These are phyloP conservation scores for Mucor mucedo DNA, from an alignment of 371 early-diverging fungal species.

Conservation along the genomic window DNA sequence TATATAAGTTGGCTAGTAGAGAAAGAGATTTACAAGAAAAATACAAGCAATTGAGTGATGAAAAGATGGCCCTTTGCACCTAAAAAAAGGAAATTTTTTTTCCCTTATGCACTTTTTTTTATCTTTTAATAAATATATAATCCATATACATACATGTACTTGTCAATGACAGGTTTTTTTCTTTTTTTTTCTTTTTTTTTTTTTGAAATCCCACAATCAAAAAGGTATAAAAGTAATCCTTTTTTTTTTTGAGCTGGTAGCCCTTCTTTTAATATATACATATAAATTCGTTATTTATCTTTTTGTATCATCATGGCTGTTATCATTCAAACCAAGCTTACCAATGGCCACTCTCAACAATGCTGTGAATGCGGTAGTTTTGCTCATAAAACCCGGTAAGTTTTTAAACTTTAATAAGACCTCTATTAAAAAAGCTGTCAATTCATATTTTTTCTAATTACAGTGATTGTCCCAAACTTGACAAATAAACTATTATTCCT, in stretches of 20 bases:
- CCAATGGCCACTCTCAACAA: not conserved
- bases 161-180: not conserved
- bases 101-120: not conserved
- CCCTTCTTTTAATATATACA: not conserved
- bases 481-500: not conserved
- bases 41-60: slow-evolving; percentile 68
- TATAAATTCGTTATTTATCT: not conserved
- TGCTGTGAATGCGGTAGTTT: slow-evolving; percentile 9
- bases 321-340: not conserved
- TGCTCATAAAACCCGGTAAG: slow-evolving; percentile 10
- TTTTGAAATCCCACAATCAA: too few species aligned
- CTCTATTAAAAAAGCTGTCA: not conserved
- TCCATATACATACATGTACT: not conserved
- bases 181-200: too few species aligned
- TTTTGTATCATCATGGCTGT: not conserved
- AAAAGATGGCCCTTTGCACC: slow-evolving; percentile 37
- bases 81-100: not conserved
- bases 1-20: slow-evolving; percentile 59
- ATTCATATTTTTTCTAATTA: not conserved
- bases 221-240: too few species aligned
- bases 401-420: not conserved
- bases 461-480: slow-evolving; percentile 6
- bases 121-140: not conserved
- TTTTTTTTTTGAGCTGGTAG: too few species aligned
- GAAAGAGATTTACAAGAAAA: slow-evolving; percentile 77